Evolutionary conservation across 306 rosid genomes (phyloP).

Genomic region (Prunus campanulata): DNA sequence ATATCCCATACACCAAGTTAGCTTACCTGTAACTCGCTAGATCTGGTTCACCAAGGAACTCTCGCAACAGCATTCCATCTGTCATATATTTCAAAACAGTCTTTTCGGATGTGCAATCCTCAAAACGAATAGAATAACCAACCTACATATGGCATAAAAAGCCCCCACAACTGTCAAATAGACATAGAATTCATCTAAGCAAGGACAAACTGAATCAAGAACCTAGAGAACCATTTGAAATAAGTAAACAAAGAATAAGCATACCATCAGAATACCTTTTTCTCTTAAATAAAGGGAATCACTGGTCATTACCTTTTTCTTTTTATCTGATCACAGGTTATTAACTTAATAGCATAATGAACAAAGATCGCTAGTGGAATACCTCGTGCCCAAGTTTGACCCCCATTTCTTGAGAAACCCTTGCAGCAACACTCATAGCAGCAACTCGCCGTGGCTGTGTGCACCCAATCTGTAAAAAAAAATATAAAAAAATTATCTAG

Average conservation of each 20-base stretch:
- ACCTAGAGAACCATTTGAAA: not conserved
- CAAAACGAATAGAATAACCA: conserved; percentile 96
- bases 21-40: conserved; percentile 84
- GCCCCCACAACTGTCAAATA: not conserved
- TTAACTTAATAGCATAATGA: not conserved
- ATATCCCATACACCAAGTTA: conserved; percentile 11
- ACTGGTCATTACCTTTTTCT: not conserved
- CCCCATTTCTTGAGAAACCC: conserved; percentile 97
- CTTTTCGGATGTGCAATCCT: conserved; percentile 95
- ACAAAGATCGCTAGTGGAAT: conserved; percentile 12
- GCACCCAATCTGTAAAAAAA: conserved; percentile 74
- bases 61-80: conserved; percentile 95
- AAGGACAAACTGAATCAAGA: not conserved
- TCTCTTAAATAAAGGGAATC: too few relatives aligned
- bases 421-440: conserved; percentile 99
- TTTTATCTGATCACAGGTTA: not conserved
- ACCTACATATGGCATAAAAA: conserved; percentile 51
- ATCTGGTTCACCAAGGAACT: conserved; percentile 96
- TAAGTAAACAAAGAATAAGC: not conserved
- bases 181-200: too few relatives aligned
- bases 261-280: not conserved
- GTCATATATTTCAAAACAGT: conserved; percentile 95
- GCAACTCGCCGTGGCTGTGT: conserved; percentile 98
- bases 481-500: not conserved
- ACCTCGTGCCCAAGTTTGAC: conserved; percentile 98